phyloP scores from a whole-genome alignment of 148 eudicot species.

The Chenopodium berlandieri region DNA sequence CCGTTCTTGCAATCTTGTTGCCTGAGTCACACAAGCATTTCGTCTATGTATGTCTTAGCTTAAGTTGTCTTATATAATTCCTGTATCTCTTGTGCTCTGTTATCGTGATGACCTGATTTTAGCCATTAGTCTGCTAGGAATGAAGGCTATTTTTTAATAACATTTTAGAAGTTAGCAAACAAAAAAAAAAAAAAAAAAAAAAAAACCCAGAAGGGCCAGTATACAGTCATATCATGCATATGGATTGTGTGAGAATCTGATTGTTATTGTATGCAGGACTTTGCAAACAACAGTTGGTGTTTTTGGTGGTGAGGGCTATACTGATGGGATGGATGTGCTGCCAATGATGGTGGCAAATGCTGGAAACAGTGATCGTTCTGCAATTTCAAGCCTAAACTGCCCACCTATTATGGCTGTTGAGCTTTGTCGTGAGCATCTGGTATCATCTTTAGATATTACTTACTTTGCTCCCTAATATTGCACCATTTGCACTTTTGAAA shows the following conservation, averaged over 20 bases:
- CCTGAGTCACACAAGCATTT: neutral
- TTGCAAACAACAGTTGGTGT: slow-evolving; percentile 98
- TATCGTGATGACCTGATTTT: neutral
- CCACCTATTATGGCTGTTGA: slow-evolving; percentile 87
- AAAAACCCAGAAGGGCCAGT: neutral
- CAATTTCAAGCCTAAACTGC: slow-evolving; percentile 84
- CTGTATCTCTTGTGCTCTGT: neutral
- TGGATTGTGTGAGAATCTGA: slow-evolving; percentile 10
- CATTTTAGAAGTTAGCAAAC: neutral
- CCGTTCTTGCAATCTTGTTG: slow-evolving; percentile 1
- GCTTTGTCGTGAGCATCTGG: slow-evolving; percentile 94
- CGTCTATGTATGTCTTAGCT: neutral
- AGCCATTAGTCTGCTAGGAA: neutral
- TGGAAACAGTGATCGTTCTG: slow-evolving; percentile 72
- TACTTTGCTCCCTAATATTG: too few relatives aligned
- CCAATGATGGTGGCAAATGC: slow-evolving; percentile 96
- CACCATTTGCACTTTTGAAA: neutral
- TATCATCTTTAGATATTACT: slow-evolving; percentile 26
- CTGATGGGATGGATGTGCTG: slow-evolving; percentile 58
- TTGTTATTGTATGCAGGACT: slow-evolving; percentile 52
- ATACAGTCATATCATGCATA: neutral
- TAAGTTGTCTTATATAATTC: neutral
- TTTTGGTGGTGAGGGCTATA: slow-evolving; percentile 87
- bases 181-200: neutral
- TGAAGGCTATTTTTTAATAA: neutral